A percentile compares a stretch with the other conserved stretches of the same genome.
Evolutionary conservation across 2,329 filamentous ascomycete genomes (phyloP).

Genomic region (Didymella pinodella): DNA sequence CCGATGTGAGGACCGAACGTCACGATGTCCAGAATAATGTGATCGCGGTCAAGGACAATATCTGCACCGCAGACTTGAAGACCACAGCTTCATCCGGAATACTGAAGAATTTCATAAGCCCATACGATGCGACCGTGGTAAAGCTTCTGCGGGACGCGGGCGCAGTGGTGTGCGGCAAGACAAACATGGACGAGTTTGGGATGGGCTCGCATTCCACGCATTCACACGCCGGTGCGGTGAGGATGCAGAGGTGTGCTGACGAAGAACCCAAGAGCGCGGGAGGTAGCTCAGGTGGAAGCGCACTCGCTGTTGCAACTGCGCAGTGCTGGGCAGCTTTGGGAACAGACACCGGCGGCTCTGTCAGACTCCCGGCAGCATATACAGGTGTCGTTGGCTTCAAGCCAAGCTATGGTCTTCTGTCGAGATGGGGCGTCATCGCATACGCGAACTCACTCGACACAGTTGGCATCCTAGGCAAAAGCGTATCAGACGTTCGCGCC

Average conservation of each 20-base stretch:
- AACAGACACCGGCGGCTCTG: conserved; percentile 91
- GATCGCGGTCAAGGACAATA: conserved; percentile 62
- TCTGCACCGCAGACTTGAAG: conserved; percentile 53
- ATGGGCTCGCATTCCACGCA: conserved; percentile 86
- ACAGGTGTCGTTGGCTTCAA: conserved; percentile 86
- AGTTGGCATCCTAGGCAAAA: conserved; percentile 75
- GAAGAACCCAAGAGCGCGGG: conserved; percentile 46
- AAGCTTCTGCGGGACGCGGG: conserved; percentile 69
- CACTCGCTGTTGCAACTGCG: conserved; percentile 76
- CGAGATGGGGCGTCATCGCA: conserved; percentile 83
- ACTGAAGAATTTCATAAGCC: conserved; percentile 72
- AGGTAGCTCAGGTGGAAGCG: conserved; percentile 87
- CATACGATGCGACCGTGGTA: conserved; percentile 84
- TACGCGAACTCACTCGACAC: conserved; percentile 95
- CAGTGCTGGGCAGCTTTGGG: conserved; percentile 76
- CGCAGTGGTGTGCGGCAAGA: conserved; percentile 75
- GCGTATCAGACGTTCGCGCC: conserved; percentile 56
- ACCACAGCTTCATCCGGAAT: conserved; percentile 87
- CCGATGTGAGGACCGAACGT: conserved; percentile 12
- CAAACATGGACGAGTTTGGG: conserved; percentile 94
- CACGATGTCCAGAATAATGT: conserved; percentile 41
- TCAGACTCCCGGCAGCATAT: conserved; percentile 87
- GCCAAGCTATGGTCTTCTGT: conserved; percentile 87
- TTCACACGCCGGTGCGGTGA: conserved; percentile 72
- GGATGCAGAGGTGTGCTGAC: conserved; percentile 55